Evolutionary conservation across 2,329 filamentous ascomycete genomes (phyloP), one percentile per base, ranked within the genome.

Genomic region (Aspergillus ochraceoroseus): DNA sequence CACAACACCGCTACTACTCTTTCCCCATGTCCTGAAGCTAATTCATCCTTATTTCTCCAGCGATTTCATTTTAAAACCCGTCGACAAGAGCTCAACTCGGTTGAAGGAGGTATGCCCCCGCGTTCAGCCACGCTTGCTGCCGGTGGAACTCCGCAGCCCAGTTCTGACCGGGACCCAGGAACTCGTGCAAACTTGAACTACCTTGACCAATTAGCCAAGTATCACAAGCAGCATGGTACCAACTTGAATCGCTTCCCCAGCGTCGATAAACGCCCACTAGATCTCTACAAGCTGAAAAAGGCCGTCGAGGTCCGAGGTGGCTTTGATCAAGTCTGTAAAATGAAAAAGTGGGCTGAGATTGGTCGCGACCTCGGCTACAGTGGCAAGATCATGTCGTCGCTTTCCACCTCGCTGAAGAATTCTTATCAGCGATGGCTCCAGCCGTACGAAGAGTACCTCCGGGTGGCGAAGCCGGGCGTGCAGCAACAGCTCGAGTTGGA

Each of bases 301-400:
- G 90, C 90, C 1, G 92, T 98, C 23, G 92, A 96, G 61, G 83
- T 87, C 19, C 81, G 92, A 47, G 92, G 92, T 32, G 92, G 92
- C 2, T 98, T 98, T 55, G 89, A 95, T 40, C 86, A 86, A 59
- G 92, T 98, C 30, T 98, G 92, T 75, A 95, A 95, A 66, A 76
- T 83, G 41, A 98, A 98, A 70, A 96, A 96, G 70, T 98, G 92
- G 92, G 92, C 92, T 11, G 92, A 98, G 65, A 96, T 98, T 54
- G 92, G 92, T 22, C 82, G 92, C 57, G 92, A 96, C 62, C 71
- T 98, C 32, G 92, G 92, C 39, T 98, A 98, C 67, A 96, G 90
- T 60, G 92, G 92, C 61, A 98, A 98, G 71, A 98, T 98, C 49
- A 98, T 98, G 92, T 96, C 90, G 2, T 96, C 92, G 6, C 71